phyloP scores from a whole-genome alignment of 306 rosid species.

The Quercus agrifolia region DNA sequence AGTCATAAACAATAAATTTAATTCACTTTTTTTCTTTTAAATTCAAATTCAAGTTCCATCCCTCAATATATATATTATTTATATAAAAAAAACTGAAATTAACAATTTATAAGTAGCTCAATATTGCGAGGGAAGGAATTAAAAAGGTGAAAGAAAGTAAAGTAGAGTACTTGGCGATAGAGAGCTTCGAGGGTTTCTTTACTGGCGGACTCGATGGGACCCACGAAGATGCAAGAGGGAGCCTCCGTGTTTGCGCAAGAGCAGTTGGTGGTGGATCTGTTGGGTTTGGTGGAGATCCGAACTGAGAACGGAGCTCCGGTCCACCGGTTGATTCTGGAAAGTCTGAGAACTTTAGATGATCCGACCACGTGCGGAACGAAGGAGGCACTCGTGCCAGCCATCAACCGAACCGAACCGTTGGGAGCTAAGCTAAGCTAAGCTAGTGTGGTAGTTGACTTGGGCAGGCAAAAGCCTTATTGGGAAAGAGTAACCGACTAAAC shows the following conservation, averaged over 20 bases:
- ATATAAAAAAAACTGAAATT: no score
- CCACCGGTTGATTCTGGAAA: conserved; percentile 31
- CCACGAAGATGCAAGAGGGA: conserved; percentile 70
- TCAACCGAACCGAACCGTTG: not conserved
- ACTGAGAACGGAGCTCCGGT: conserved; percentile 26
- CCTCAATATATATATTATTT: no score
- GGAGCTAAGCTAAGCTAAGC: no score
- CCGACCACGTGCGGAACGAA: conserved; percentile 33
- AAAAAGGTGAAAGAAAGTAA: not conserved
- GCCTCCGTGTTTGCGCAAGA: conserved; percentile 24
- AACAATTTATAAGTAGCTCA: not conserved
- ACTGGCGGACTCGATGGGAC: conserved; percentile 79
- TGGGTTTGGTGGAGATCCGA: conserved; percentile 44
- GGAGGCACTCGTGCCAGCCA: conserved; percentile 65
- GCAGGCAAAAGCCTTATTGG: no score
- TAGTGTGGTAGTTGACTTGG: not conserved
- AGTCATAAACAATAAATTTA: no score
- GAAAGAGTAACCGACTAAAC: not conserved
- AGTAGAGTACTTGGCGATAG: conserved; percentile 48
- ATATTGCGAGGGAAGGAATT: not conserved
- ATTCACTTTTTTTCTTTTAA: no score
- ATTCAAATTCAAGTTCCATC: no score
- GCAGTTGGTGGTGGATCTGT: conserved; percentile 29
- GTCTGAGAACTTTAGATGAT: conserved; percentile 26
- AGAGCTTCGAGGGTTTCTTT: conserved; percentile 87